Base-by-base conservation (phyloP, 805 yeast species). In the Wickerhamomyces bovis region DNA sequence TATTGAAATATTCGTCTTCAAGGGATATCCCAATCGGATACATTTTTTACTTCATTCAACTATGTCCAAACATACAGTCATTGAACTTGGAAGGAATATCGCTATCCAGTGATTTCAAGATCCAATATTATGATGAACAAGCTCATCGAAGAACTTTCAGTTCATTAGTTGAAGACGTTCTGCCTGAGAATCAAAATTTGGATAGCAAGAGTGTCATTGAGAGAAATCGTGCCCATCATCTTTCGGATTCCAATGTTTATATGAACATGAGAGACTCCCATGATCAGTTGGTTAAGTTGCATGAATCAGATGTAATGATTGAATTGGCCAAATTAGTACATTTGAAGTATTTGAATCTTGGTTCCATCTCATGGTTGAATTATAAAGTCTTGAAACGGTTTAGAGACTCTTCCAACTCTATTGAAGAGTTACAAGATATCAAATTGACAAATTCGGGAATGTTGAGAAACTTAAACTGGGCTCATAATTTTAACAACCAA, bases 11-110 rank as follows among this genome's bases (percentile, higher is more conserved):
- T 63, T 72, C 87, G 3, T 70, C 76, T 19, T 73, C 83, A n/a
- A 79, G 76, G 53, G 97, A 89, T 61, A 60, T 89, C 7, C 97
- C 97, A 1, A 66, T 83, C 25, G 97, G 96, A 0, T 78, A 80
- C 51, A 57, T 89, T 10, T 58, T 89, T 13, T 95, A 86, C 60
- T 57, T 88, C 33, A 58, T 89, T 35, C 74, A 73, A n/a, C 66
- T 77, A 30, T 89, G 96, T 58, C 79, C 79, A 13, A 82, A 84
- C 53, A 55, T 89, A 33, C 64, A 60, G 15, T 55, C 65, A 3
- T 54, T 89, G 21, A 73, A 89, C 55, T 62, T 89, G n/a, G 80
- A 80, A 6, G 74, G 75, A 42, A 54, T 88, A 8, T 75, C 85
- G 1, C 65, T 87, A 10, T 82, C 87, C 6, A 67, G 71, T 15